Conservation (phyloP, 345 rosid species). For the Erodium maritimum region DNA sequence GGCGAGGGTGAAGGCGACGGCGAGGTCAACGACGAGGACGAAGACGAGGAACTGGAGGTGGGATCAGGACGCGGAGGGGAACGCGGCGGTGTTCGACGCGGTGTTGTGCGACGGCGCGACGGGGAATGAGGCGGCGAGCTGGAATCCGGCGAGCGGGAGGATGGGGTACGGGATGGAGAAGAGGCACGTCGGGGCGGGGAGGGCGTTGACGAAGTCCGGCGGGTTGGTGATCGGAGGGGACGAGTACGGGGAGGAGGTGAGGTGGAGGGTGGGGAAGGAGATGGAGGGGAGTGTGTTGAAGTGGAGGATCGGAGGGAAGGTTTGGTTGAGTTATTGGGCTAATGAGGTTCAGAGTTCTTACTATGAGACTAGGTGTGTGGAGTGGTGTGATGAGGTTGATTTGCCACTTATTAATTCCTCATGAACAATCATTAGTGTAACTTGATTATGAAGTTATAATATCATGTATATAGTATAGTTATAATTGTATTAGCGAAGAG, state of each 20-base stretch:
- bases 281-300: constrained; percentile 90
- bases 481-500: too few relatives aligned
- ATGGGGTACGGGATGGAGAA: not conserved
- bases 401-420: constrained; percentile 66
- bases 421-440: too few relatives aligned
- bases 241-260: constrained; percentile 54
- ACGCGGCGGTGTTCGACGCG: constrained; percentile 59
- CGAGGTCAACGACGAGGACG: constrained; percentile 33
- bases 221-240: constrained; percentile 69
- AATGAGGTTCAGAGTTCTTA: constrained; percentile 33
- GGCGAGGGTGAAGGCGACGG: constrained; percentile 32
- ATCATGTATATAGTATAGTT: too few relatives aligned
- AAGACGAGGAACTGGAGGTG: constrained; percentile 64
- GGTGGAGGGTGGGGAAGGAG: constrained; percentile 77
- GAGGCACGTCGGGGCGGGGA: constrained; percentile 18
- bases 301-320: constrained; percentile 73
- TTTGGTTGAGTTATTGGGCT: constrained; percentile 75
- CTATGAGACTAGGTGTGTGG: constrained; percentile 70
- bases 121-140: constrained; percentile 32
- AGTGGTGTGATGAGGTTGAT: constrained; percentile 86
- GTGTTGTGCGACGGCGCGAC: constrained; percentile 40
- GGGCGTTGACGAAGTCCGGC: constrained; percentile 58
- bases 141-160: constrained; percentile 11
- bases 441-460: too few relatives aligned
- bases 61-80: constrained; percentile 78